Evolutionary conservation across 2,329 filamentous ascomycete species (phyloP), one percentile per base, ranked within the genome.

Genomic region (Ceratocystis destructans): DNA sequence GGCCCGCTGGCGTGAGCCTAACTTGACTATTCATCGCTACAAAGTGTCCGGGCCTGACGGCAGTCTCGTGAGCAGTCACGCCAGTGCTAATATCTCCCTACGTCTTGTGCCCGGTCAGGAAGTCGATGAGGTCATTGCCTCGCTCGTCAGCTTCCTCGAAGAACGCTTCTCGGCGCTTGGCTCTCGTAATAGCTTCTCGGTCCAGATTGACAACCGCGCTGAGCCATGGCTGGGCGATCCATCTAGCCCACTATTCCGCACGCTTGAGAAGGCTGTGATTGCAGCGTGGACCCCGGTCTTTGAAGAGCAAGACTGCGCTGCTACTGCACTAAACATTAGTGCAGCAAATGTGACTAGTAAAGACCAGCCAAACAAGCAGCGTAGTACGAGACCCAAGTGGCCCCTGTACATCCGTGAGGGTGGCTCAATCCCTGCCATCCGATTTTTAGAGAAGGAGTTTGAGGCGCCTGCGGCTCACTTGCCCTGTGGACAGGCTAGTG

Each of bases 211-310:
- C 70, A 94, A 96, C 73, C 87, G 89, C 75, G 93, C 94, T 0
- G 94, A 99, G 73, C 91, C 94, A 0, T 99, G 94, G 94, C 83
- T 99, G 0, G 93, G 94, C 15, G 90, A 96, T 71, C 91, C 90
- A 2, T 85, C 86, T 62, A 96, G 96, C 70, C 85, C 91, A 70
- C 92, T 97, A 67, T 99, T 96, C 76, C 84, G 87, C 69, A 95
- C 90, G 0, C 82, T 99, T 0, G 91, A 96, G 70, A 82, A 86
- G 68, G 94, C 92, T 0, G 87, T 97, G 63, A 84, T 92, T 71
- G 83, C 88, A 57, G 90, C 88, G 0, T 99, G 94, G 94, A 85
- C 85, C 0, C 83, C 84, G 0, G 79, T 75, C 53, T 81, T 76
- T 69, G 77, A 73, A 20, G 64, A 74, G 41, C 55, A 65, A 20